These are phyloP conservation scores for Brachypodium distachyon DNA, from an alignment of 202 grass and related monocot species.

Conservation along the genomic window DNA sequence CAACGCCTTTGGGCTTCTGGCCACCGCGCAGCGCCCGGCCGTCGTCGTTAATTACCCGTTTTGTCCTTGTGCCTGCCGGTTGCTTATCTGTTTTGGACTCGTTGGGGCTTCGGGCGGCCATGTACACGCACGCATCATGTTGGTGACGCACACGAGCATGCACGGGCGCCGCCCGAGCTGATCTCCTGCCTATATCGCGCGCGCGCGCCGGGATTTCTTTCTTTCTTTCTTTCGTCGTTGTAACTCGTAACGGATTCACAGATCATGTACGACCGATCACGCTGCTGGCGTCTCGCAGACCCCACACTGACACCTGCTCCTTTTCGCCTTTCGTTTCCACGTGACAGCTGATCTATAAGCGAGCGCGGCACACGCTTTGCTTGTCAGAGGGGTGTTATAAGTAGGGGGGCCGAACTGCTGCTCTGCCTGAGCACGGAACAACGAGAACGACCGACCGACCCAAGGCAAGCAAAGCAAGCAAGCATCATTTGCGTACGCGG, in stretches of 20 bases:
- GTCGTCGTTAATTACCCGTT: too few relatives aligned
- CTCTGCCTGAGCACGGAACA: neutral
- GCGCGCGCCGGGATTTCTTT: neutral
- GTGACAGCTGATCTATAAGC: conserved; percentile 9
- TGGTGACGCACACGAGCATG: too few relatives aligned
- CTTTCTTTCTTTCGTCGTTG: too few relatives aligned
- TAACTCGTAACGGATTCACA: neutral
- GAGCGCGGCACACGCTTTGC: neutral
- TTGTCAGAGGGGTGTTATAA: neutral
- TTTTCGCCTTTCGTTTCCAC: neutral
- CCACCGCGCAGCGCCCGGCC: too few relatives aligned
- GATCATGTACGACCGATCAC: neutral
- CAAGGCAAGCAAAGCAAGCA: neutral
- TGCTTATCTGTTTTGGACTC: too few relatives aligned
- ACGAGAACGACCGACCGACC: neutral
- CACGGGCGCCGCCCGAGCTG: neutral
- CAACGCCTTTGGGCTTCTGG: too few relatives aligned
- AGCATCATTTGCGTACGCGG: neutral
- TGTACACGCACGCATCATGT: too few relatives aligned
- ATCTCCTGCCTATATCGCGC: neutral
- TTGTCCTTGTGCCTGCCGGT: too few relatives aligned
- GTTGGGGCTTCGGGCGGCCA: too few relatives aligned
- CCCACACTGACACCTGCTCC: neutral
- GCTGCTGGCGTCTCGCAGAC: neutral
- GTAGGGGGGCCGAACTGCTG: neutral